A percentile compares a stretch with the other conserved stretches of the same genome.
Evolutionary conservation across 2,329 filamentous ascomycete species (phyloP).

Genomic region (Dactylonectria estremocensis): DNA sequence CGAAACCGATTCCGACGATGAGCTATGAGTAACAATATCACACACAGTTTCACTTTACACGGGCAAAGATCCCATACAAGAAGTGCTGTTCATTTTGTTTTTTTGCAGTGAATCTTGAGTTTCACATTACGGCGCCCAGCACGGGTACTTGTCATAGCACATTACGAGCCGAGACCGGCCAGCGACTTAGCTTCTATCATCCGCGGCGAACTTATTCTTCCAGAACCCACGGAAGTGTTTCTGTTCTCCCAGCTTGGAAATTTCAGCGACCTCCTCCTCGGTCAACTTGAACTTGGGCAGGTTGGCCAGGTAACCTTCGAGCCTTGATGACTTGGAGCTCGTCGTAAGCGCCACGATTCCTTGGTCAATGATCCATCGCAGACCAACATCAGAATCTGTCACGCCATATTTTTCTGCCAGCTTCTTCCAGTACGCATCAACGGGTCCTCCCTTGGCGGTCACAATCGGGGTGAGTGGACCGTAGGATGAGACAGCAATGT

Average conservation of each 20-base stretch:
- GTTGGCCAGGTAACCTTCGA: slow-evolving; percentile 69
- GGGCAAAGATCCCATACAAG: background rate
- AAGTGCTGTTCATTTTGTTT: slow-evolving; percentile 8
- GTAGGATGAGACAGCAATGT: slow-evolving; percentile 72
- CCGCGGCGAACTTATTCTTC: slow-evolving; percentile 64
- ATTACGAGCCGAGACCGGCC: slow-evolving; percentile 2
- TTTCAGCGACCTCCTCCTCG: slow-evolving; percentile 69
- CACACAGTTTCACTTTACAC: slow-evolving; percentile 8
- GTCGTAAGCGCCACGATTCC: slow-evolving; percentile 73
- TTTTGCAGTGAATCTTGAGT: slow-evolving; percentile 5
- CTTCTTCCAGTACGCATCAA: slow-evolving; percentile 65
- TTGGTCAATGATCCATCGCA: slow-evolving; percentile 74
- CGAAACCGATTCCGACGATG: slow-evolving; percentile 71
- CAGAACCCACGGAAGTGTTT: slow-evolving; percentile 76
- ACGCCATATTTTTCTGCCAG: slow-evolving; percentile 73
- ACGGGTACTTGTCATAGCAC: slow-evolving; percentile 2
- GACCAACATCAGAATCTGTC: slow-evolving; percentile 67
- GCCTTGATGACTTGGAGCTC: slow-evolving; percentile 69
- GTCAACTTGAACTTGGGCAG: slow-evolving; percentile 72
- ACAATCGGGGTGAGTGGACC: slow-evolving; percentile 68
- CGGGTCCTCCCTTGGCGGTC: slow-evolving; percentile 65
- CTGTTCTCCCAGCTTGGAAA: slow-evolving; percentile 68
- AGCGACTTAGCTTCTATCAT: slow-evolving; percentile 60
- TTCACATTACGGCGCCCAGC: slow-evolving; percentile 1
- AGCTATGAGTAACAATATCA: slow-evolving; percentile 58